phyloP scores from a whole-genome alignment of 768 basidiomycete genomes.

The Tylopilus rubrobrunneus region DNA sequence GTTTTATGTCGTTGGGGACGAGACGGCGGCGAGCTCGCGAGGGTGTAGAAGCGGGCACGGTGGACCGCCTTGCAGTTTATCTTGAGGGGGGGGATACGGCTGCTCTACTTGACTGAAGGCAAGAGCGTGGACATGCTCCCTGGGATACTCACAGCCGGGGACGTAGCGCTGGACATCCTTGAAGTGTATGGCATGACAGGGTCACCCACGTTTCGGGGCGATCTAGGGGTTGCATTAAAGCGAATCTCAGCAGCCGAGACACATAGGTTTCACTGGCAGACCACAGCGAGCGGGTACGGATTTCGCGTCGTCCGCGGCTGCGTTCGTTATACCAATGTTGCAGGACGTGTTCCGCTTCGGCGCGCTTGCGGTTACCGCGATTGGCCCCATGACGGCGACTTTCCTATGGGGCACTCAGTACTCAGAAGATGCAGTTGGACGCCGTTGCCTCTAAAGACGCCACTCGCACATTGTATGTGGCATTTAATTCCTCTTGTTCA shows the following conservation, averaged over 20 bases:
- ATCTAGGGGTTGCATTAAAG: conserved; percentile 35
- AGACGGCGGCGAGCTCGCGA: conserved; percentile 51
- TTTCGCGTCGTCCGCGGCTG: conserved; percentile 73
- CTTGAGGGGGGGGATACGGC: conserved; percentile 30
- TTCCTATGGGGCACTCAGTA: conserved; percentile 47
- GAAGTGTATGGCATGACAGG: conserved; percentile 71
- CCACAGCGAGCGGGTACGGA: conserved; percentile 55
- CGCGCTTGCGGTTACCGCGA: conserved; percentile 48
- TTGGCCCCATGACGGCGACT: conserved; percentile 62
- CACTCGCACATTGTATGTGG: no score
- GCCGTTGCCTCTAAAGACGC: no score
- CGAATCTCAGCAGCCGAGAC: not conserved
- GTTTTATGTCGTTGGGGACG: conserved; percentile 72
- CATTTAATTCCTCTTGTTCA: no score
- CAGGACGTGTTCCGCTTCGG: conserved; percentile 37
- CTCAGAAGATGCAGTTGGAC: conserved; percentile 46
- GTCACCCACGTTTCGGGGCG: conserved; percentile 44
- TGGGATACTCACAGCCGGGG: conserved; percentile 35
- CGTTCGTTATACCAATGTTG: conserved; percentile 51
- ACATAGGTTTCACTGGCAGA: no score
- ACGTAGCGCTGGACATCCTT: conserved; percentile 33
- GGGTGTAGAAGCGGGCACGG: conserved; percentile 53
- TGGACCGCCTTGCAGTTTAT: conserved; percentile 70
- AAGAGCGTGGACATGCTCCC: conserved; percentile 75
- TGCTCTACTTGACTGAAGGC: conserved; percentile 83